Percentiles rank a stretch among this genome's conserved stretches.
phyloP scores from a whole-genome alignment of 306 rosid genomes.

The Rubus idaeus region DNA sequence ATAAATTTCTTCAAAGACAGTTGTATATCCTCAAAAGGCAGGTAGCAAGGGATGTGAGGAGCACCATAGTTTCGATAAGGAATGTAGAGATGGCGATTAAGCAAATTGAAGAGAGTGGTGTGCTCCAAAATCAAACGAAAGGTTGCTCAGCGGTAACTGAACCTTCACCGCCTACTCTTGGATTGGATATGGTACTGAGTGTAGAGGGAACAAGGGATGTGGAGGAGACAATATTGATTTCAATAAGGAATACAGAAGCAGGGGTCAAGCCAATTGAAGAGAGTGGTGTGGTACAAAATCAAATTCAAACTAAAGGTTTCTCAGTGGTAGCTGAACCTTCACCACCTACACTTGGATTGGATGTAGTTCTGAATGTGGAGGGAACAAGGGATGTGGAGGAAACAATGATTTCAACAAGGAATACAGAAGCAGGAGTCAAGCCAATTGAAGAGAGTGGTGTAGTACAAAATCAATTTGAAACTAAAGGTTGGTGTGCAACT shows the following conservation, averaged over 20 bases:
- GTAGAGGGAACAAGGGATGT: background rate
- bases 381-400: no score
- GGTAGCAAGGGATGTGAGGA: background rate
- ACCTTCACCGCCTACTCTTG: slow-evolving; percentile 37
- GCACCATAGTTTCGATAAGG: background rate
- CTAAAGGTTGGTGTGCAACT: no score
- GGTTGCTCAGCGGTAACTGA: slow-evolving; percentile 24
- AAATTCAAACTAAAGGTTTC: background rate
- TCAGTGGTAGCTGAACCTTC: slow-evolving; percentile 33
- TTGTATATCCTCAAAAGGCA: background rate
- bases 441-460: no score
- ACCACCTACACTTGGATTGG: slow-evolving; percentile 45
- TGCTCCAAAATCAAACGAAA: background rate
- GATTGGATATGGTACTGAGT: slow-evolving; percentile 31
- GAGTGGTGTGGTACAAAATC: background rate
- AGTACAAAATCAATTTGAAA: background rate
- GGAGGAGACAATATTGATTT: background rate
- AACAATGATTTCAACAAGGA: background rate
- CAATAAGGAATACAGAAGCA: background rate
- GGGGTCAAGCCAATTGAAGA: background rate
- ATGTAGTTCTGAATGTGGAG: slow-evolving; percentile 2
- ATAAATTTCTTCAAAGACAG: background rate
- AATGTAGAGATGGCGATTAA: background rate
- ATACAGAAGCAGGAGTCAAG: no score
- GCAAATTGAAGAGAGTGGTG: slow-evolving; percentile 2